A percentile compares a stretch with the other conserved stretches of the same genome.
Evolutionary conservation across 2,329 filamentous ascomycete genomes (phyloP).

Genomic region (Hypoxylon sp.): DNA sequence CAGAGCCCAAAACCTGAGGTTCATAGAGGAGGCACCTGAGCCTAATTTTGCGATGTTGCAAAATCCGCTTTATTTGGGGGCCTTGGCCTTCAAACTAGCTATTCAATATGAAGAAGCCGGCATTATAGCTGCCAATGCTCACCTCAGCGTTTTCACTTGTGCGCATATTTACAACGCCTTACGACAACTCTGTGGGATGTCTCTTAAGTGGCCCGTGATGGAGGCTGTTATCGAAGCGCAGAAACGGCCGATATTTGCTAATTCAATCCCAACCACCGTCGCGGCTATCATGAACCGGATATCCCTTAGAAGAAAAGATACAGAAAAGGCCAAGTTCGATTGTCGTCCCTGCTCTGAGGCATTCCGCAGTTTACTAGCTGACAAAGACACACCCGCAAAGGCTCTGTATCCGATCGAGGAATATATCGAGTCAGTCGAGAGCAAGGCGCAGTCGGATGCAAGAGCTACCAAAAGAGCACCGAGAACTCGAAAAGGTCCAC

Average conservation of each 20-base stretch:
- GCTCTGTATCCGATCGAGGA: neutral
- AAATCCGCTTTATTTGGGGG: neutral
- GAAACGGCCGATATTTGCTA: neutral
- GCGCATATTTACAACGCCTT: conserved; percentile 15
- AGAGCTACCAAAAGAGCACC: neutral
- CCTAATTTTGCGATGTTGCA: neutral
- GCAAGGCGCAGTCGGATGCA: neutral
- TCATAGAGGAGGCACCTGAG: neutral
- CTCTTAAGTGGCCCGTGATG: conserved; percentile 4
- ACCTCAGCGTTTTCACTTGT: neutral
- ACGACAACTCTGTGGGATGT: neutral
- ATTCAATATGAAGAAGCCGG: neutral
- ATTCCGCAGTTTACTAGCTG: neutral
- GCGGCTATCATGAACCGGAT: neutral
- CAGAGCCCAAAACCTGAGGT: neutral
- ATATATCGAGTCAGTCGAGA: neutral
- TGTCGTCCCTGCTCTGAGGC: neutral
- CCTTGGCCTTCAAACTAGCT: neutral
- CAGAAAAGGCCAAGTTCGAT: neutral
- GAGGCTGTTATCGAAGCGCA: conserved; percentile 3
- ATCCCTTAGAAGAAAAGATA: neutral
- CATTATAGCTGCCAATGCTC: neutral
- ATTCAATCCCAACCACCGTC: neutral
- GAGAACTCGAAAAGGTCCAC: neutral
- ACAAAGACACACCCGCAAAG: neutral